Base-by-base conservation (phyloP, 2,329 filamentous ascomycete species). In the Lecanicillium sp. region DNA sequence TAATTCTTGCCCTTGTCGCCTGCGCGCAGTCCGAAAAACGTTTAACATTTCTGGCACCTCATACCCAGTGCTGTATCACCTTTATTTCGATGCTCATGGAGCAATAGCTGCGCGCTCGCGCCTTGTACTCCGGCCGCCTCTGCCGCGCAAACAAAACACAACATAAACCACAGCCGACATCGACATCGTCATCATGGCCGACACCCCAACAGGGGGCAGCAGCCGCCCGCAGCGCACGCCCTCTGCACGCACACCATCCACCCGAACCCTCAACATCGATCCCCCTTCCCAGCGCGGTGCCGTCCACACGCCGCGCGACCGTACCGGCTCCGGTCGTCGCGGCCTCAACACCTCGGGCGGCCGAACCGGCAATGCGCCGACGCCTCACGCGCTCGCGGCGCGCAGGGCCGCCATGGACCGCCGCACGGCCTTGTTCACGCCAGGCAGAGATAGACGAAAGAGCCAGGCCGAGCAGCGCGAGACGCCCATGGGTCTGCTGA, bases 381-480 rank as follows among this genome's bases (percentile, higher is more conserved):
- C 78, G 14, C 78, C 78, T 0, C 78, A 82, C 52, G 76, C 72
- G 33, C 72, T 71, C 48, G 77, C 77, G 10, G 78, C 78, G 31
- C 70, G 69, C 34, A 66, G 72, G 33, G 70, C 76, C 22, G 65
- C 81, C 37, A 69, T 79, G 47, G 68, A 72, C 45, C 73, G 77
- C 5, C 71, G 78, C 30, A 70, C 72, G 3, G 74, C 74, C 33
- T 62, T 77, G 34, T 69, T 79, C 44, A 82, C 78, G 0, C 78
- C 78, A 0, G 76, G 74, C 14, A 71, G 71, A 45, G 69, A 69
- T 38, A 68, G 72, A 15, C 66, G 78, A n/a, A 69, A 69, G 48
- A 81, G 77, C 51, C 52, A 72, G 36, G 69, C 71, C 47, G 69
- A 71, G 43, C 67, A 72, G 49, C 62, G 74, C 44, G 73, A 79